Percentiles rank a stretch among this genome's conserved stretches.
These are phyloP conservation scores for Lepiota brunneoincarnata DNA, from an alignment of 768 basidiomycete species.

Conservation along the genomic window DNA sequence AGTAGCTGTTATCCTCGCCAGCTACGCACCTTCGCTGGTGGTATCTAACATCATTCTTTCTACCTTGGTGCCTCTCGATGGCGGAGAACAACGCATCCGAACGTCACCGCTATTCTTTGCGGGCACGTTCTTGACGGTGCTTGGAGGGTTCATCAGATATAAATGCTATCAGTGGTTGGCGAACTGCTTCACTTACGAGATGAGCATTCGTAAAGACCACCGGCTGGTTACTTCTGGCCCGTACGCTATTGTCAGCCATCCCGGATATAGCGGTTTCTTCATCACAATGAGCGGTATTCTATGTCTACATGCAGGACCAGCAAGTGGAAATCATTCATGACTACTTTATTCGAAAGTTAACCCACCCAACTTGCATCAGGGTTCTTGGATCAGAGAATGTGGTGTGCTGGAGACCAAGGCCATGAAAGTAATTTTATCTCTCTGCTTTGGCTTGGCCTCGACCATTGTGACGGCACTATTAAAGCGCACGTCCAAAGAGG, in stretches of 20 bases:
- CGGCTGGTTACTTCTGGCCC: conserved; percentile 45
- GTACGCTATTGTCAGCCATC: conserved; percentile 47
- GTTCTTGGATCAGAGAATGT: conserved; percentile 45
- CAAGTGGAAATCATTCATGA: conserved; percentile 17
- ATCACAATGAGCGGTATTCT: conserved; percentile 31
- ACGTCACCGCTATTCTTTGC: conserved; percentile 30
- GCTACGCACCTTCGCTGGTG: conserved; percentile 19
- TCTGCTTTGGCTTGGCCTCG: conserved; percentile 27
- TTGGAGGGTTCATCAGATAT: conserved; percentile 40
- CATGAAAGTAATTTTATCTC: conserved; percentile 25
- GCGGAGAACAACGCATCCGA: conserved; percentile 21
- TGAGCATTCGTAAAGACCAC: conserved; percentile 46
- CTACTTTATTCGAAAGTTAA: not conserved
- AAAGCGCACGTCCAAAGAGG: conserved; percentile 43
- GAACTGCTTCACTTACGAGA: conserved; percentile 48
- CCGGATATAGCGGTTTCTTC: conserved; percentile 45
- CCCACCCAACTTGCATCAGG: conserved; percentile 21
- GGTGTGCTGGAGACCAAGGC: conserved; percentile 30
- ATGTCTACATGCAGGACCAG: conserved; percentile 33
- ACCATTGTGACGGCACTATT: conserved; percentile 32
- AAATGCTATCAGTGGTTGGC: conserved; percentile 46
- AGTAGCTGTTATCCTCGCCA: conserved; percentile 31
- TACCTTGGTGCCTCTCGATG: conserved; percentile 21
- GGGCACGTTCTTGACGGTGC: conserved; percentile 34
- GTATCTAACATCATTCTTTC: conserved; percentile 24